Evolutionary conservation across 2,329 filamentous ascomycete species (phyloP).

Genomic region (Tricladium varicosporioides): DNA sequence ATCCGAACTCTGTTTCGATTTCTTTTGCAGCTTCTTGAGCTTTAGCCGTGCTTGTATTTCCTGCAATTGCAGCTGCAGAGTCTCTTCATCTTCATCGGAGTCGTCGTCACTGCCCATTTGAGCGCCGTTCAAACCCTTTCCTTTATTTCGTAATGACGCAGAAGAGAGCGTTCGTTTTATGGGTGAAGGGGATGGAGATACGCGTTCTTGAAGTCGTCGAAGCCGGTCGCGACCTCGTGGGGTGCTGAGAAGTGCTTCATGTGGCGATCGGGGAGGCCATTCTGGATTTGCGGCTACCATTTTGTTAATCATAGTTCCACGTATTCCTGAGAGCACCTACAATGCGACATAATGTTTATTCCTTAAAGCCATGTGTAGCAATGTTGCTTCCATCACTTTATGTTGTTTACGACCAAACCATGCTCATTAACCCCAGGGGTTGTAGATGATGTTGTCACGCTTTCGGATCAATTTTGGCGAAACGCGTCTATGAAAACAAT

Average conservation of each 20-base stretch:
- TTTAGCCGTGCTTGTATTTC: slow-evolving; percentile 86
- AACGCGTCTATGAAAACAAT: not conserved
- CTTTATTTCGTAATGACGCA: slow-evolving; percentile 18
- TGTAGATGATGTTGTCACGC: slow-evolving; percentile 9
- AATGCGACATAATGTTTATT: slow-evolving; percentile 24
- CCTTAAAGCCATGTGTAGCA: slow-evolving; percentile 2
- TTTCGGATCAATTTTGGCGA: slow-evolving; percentile 1
- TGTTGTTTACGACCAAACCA: slow-evolving; percentile 20
- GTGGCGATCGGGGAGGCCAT: slow-evolving; percentile 67
- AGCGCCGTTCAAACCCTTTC: slow-evolving; percentile 21
- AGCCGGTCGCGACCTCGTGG: slow-evolving; percentile 78
- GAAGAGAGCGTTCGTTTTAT: slow-evolving; percentile 41
- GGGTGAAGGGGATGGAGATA: slow-evolving; percentile 68
- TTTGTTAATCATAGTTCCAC: slow-evolving; percentile 9
- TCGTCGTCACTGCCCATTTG: slow-evolving; percentile 36
- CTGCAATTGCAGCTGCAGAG: slow-evolving; percentile 77
- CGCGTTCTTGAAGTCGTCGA: slow-evolving; percentile 63
- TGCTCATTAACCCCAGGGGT: slow-evolving; percentile 18
- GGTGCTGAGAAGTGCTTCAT: slow-evolving; percentile 62
- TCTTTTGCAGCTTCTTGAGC: slow-evolving; percentile 80
- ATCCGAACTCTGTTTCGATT: slow-evolving; percentile 38
- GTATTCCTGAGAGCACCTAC: slow-evolving; percentile 19
- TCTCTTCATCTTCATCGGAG: slow-evolving; percentile 72
- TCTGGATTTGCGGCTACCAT: slow-evolving; percentile 41
- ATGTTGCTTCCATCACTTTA: not conserved